Percentiles rank a stretch among this genome's conserved stretches.
These are phyloP conservation scores for Ogataea pilisensis DNA, from an alignment of 805 yeast genomes.

Conservation along the genomic window DNA sequence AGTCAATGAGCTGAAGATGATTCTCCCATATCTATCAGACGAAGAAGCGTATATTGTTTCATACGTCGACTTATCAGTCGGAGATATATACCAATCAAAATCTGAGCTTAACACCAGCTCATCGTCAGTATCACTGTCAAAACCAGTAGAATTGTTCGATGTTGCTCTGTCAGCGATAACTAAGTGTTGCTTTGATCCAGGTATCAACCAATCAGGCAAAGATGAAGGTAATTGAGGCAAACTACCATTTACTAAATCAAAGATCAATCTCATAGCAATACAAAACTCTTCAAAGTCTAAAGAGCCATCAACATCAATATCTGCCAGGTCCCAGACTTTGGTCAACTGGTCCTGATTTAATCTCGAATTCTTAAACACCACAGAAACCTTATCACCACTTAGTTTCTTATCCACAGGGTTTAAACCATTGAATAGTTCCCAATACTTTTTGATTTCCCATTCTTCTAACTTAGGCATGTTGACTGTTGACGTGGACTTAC, in stretches of 20 bases:
- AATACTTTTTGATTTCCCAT: conserved; percentile 94
- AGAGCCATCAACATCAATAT: conserved; percentile 86
- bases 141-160: conserved; percentile 23
- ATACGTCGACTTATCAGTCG: conserved; percentile 74
- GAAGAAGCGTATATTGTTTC: conserved; percentile 72
- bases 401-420: conserved; percentile 76
- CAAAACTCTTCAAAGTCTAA: conserved; percentile 98
- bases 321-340: conserved; percentile 86
- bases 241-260: conserved; percentile 80
- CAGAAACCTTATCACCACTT: conserved; percentile 78
- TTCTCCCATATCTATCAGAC: conserved; percentile 75
- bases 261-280: conserved; percentile 92
- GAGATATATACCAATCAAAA: conserved; percentile 96
- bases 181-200: conserved; percentile 81
- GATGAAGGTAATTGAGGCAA: conserved; percentile 54
- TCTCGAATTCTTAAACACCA: conserved; percentile 86
- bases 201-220: conserved; percentile 90
- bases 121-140: conserved; percentile 56
- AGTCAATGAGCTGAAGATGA: conserved; percentile 65
- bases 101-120: conserved; percentile 56
- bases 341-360: conserved; percentile 74
- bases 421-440: conserved; percentile 94
- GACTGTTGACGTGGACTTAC: no score
- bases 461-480: conserved; percentile 78
- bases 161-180: conserved; percentile 80